Percentiles rank a stretch among this genome's conserved stretches.
These are phyloP conservation scores for Metarhizium guizhouense DNA, from an alignment of 2,329 filamentous ascomycete genomes.

Conservation along the genomic window DNA sequence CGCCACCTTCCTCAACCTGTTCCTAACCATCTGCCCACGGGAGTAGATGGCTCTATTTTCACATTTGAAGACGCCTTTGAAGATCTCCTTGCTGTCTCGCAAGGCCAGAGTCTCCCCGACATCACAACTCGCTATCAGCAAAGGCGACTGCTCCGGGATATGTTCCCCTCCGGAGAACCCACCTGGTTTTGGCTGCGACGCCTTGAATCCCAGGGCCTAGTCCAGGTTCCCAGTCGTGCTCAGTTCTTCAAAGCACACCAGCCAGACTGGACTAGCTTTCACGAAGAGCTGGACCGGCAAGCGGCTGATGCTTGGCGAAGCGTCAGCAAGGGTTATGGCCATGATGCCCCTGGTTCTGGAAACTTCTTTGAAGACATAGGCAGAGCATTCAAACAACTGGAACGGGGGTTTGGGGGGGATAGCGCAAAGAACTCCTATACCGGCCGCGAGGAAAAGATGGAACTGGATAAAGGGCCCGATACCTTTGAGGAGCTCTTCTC, in stretches of 20 bases:
- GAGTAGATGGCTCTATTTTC: slow-evolving; percentile 29
- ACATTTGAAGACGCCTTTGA: slow-evolving; percentile 51
- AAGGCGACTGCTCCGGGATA: slow-evolving; percentile 25
- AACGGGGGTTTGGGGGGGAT: slow-evolving; percentile 4
- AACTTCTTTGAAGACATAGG: slow-evolving; percentile 9
- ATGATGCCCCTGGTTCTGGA: slow-evolving; percentile 5
- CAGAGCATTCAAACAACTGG: slow-evolving; percentile 8
- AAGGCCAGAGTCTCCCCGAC: slow-evolving; percentile 31
- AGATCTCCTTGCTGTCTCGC: slow-evolving; percentile 42
- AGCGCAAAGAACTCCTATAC: neutral
- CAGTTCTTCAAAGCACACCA: slow-evolving; percentile 8
- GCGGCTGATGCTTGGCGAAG: slow-evolving; percentile 20
- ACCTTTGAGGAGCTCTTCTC: slow-evolving; percentile 34
- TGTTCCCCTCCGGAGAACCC: slow-evolving; percentile 32
- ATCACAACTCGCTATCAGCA: slow-evolving; percentile 26
- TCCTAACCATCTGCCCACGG: slow-evolving; percentile 32
- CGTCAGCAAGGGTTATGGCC: slow-evolving; percentile 7
- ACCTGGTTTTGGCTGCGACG: slow-evolving; percentile 31
- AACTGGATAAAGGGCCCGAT: slow-evolving; percentile 14
- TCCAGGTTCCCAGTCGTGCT: slow-evolving; percentile 20
- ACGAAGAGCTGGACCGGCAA: slow-evolving; percentile 20
- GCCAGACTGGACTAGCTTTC: slow-evolving; percentile 20
- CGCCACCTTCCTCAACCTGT: slow-evolving; percentile 36
- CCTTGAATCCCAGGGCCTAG: slow-evolving; percentile 28
- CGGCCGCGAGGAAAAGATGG: neutral